These are phyloP conservation scores for Exobasidium rhododendri DNA, from an alignment of 1,284 basidiomycete species.

Conservation along the genomic window DNA sequence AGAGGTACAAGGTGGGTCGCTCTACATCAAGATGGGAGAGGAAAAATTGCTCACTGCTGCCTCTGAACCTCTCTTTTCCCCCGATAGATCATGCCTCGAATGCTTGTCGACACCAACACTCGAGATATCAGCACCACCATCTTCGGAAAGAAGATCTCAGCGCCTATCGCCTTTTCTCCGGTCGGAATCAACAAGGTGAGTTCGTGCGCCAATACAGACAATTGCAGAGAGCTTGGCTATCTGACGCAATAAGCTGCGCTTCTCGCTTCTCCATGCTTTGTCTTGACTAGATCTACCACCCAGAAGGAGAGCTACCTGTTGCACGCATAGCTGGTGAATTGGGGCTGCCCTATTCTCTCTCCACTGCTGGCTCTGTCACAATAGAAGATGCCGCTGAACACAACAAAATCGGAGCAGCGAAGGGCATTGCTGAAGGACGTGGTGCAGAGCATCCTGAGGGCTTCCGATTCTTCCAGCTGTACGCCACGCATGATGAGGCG, in stretches of 20 bases:
- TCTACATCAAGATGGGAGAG: conserved; percentile 70
- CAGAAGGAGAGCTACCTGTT: conserved; percentile 67
- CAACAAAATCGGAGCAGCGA: conserved; percentile 58
- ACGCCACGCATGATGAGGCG: conserved; percentile 62
- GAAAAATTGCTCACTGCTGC: conserved; percentile 56
- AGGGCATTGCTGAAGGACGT: conserved; percentile 11
- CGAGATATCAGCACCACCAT: conserved; percentile 64
- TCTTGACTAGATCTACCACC: conserved; percentile 60
- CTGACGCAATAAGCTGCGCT: background rate
- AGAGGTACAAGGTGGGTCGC: conserved; percentile 56
- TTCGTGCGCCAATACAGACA: no score
- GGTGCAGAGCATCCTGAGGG: conserved; percentile 57
- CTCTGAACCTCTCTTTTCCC: background rate
- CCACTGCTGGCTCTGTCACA: conserved; percentile 67
- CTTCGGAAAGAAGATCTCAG: conserved; percentile 67
- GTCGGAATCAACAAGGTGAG: conserved; percentile 66
- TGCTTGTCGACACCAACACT: conserved; percentile 60
- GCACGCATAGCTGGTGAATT: conserved; percentile 67
- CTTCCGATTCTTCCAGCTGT: conserved; percentile 75
- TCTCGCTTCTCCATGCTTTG: background rate
- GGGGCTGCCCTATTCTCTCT: conserved; percentile 69
- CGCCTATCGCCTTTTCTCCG: conserved; percentile 69
- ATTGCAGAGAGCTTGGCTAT: no score
- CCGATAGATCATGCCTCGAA: conserved; percentile 1
- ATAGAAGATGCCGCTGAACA: conserved; percentile 71